Conservation (phyloP, 2,329 filamentous ascomycete species). For the Dendryphion nanum region DNA sequence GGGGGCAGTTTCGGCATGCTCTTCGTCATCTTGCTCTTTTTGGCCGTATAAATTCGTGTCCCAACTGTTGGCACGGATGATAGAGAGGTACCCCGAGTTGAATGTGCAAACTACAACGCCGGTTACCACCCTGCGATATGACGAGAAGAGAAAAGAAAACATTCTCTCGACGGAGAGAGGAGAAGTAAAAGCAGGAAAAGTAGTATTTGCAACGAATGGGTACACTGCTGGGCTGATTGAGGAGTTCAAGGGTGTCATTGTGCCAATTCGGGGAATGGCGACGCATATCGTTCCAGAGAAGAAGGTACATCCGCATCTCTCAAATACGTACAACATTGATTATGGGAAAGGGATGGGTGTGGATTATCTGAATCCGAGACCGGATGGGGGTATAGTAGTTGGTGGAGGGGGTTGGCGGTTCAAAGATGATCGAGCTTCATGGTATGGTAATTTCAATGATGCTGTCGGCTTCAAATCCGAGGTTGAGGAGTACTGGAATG, state of each 20-base stretch:
- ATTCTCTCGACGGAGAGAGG: constrained; percentile 20
- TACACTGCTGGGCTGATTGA: constrained; percentile 25
- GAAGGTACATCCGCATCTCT: constrained; percentile 17
- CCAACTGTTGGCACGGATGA: constrained; percentile 14
- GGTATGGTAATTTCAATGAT: constrained; percentile 51
- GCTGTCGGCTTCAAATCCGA: constrained; percentile 41
- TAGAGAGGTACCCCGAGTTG: constrained; percentile 11
- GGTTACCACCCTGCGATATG: constrained; percentile 7
- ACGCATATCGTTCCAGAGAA: constrained; percentile 13
- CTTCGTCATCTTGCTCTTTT: constrained; percentile 12
- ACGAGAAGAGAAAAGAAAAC: constrained; percentile 4
- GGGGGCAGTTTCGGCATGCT: constrained; percentile 19
- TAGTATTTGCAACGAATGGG: constrained; percentile 28
- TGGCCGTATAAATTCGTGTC: constrained; percentile 33
- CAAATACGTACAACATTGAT: constrained; percentile 25
- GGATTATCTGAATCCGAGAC: constrained; percentile 14
- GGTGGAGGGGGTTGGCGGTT: constrained; percentile 44
- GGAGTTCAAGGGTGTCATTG: constrained; percentile 38
- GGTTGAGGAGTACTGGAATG: constrained; percentile 46
- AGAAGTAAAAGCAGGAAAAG: constrained; percentile 12
- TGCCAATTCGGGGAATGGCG: constrained; percentile 33
- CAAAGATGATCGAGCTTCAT: constrained; percentile 34
- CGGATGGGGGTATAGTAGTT: constrained; percentile 11
- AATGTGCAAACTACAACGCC: constrained; percentile 27
- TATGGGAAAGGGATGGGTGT: constrained; percentile 6